Evolutionary conservation across 1,284 basidiomycete species (phyloP).

Genomic region (Sanghuangporus weigelae): DNA sequence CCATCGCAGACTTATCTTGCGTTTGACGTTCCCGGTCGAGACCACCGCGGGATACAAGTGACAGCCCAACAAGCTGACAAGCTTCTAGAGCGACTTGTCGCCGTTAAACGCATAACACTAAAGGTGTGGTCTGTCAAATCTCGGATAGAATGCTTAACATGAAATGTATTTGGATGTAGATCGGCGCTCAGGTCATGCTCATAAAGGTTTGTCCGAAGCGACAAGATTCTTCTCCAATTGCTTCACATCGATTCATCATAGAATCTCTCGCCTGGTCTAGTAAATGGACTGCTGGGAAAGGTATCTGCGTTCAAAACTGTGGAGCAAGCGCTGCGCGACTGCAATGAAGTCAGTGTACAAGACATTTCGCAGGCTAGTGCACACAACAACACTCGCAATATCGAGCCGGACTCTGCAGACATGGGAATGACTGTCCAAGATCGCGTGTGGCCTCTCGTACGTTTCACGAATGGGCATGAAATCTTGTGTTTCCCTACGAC

Average conservation of each 20-base stretch:
- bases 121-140: conserved; percentile 32
- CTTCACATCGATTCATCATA: conserved; percentile 18
- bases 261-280: conserved; percentile 66
- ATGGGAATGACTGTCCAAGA: not conserved
- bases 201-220: conserved; percentile 39
- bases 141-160: conserved; percentile 23
- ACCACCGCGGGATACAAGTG: conserved; percentile 22
- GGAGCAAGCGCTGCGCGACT: conserved; percentile 26
- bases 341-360: conserved; percentile 25
- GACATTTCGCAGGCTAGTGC: conserved; percentile 6
- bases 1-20: conserved; percentile 34
- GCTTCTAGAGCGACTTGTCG: conserved; percentile 27
- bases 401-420: conserved; percentile 12
- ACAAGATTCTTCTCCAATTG: not conserved
- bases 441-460: conserved; percentile 29
- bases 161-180: conserved; percentile 30
- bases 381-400: not conserved
- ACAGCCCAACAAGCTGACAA: conserved; percentile 20
- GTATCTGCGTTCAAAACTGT: conserved; percentile 54
- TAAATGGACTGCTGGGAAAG: conserved; percentile 80
- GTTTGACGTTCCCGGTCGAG: conserved; percentile 30
- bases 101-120: conserved; percentile 24
- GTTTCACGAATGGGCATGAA: conserved; percentile 26
- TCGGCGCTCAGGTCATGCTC: conserved; percentile 68
- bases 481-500: conserved; percentile 13